These are phyloP conservation scores for Ustilago vetiveriae DNA, from an alignment of 1,284 basidiomycete species.

Conservation along the genomic window DNA sequence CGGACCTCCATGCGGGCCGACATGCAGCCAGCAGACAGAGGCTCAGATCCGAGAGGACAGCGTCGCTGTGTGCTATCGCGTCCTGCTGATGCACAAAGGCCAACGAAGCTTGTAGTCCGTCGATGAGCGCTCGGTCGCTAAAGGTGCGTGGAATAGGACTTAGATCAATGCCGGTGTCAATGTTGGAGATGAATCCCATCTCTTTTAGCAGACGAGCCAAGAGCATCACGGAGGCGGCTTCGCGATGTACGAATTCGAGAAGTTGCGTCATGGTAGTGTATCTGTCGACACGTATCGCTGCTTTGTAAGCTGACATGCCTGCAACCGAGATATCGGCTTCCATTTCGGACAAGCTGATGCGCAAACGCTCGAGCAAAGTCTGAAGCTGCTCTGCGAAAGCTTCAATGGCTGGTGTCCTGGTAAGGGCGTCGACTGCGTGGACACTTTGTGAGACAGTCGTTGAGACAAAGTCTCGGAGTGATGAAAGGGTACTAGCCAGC, in stretches of 20 bases:
- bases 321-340: constrained; percentile 28
- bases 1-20: constrained; percentile 33
- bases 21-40: constrained; percentile 34
- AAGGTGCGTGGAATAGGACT: not conserved
- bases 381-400: constrained; percentile 41
- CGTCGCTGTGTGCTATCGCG: constrained; percentile 6
- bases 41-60: constrained; percentile 29
- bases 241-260: constrained; percentile 14
- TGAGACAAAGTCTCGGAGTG: constrained; percentile 17
- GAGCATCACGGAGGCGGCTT: constrained; percentile 21
- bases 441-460: constrained; percentile 18
- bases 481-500: constrained; percentile 11
- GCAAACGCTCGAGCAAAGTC: constrained; percentile 24
- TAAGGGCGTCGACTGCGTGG: constrained; percentile 22
- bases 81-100: constrained; percentile 32
- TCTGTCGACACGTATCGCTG: constrained; percentile 9
- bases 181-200: constrained; percentile 19
- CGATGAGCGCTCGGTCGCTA: constrained; percentile 39
- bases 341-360: constrained; percentile 13
- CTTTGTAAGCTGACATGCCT: constrained; percentile 3
- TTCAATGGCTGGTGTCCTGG: constrained; percentile 34
- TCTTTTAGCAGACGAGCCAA: constrained; percentile 14
- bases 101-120: constrained; percentile 39
- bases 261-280: constrained; percentile 32
- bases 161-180: not conserved